These are phyloP conservation scores for Lactuca saligna DNA, from an alignment of 129 eudicot species.

Conservation along the genomic window DNA sequence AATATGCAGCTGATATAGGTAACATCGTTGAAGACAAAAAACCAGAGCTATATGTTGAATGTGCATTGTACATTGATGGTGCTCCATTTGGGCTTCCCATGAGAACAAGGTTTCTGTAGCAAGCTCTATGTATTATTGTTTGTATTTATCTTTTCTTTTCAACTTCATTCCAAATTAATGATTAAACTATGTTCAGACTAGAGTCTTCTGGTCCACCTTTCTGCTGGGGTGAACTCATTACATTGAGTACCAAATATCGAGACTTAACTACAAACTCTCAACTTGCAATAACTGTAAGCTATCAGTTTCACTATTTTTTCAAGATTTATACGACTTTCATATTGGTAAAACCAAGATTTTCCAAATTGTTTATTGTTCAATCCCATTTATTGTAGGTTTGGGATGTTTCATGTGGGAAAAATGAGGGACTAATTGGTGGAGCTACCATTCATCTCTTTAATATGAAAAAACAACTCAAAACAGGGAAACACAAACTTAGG, in stretches of 20 bases:
- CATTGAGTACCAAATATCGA: constrained; percentile 89
- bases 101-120: constrained; percentile 68
- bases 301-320: constrained; percentile 4
- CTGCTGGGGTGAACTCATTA: constrained; percentile 92
- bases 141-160: background rate
- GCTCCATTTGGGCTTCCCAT: constrained; percentile 99
- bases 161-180: background rate
- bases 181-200: constrained; percentile 49
- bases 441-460: constrained; percentile 95
- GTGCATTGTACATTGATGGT: constrained; percentile 91
- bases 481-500: constrained; percentile 96
- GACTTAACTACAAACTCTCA: constrained; percentile 93
- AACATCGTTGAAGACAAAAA: constrained; percentile 58
- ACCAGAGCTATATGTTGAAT: constrained; percentile 85
- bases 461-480: constrained; percentile 83
- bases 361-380: background rate
- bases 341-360: constrained; percentile 16
- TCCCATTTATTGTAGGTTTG: constrained; percentile 58
- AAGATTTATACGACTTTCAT: background rate
- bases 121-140: background rate
- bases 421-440: constrained; percentile 90
- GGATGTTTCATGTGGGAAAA: constrained; percentile 92
- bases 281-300: constrained; percentile 70
- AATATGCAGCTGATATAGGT: constrained; percentile 55
- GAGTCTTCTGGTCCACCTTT: constrained; percentile 78